These are phyloP conservation scores for Adansonia madagascariensis DNA, from an alignment of 441 rosid species.

Conservation along the genomic window DNA sequence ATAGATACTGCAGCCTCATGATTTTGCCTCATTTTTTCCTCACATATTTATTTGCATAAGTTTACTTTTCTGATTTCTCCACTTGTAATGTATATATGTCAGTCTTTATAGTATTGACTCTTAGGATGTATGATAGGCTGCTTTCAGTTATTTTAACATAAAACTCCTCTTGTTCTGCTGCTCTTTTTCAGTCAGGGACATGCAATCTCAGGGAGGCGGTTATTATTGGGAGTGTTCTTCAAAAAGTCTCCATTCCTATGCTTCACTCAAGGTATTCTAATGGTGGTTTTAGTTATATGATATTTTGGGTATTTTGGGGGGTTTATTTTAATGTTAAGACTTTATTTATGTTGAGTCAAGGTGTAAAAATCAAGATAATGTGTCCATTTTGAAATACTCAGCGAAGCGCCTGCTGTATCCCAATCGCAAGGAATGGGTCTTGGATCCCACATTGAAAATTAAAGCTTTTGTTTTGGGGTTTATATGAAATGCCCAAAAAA, in stretches of 20 bases:
- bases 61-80: neutral
- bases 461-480: too few relatives aligned
- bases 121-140: neutral
- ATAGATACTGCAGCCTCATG: neutral
- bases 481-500: too few relatives aligned
- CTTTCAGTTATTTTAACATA: neutral
- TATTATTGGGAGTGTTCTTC: constrained; percentile 77
- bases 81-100: too few relatives aligned
- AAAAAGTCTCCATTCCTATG: constrained; percentile 79
- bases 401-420: too few relatives aligned
- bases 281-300: neutral
- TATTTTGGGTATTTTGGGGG: neutral
- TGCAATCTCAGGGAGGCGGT: constrained; percentile 93
- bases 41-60: neutral
- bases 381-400: neutral
- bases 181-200: constrained; percentile 74
- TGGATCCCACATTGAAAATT: too few relatives aligned
- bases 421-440: too few relatives aligned
- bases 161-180: neutral
- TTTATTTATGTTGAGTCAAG: too few relatives aligned
- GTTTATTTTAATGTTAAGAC: neutral
- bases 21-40: neutral
- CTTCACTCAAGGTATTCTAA: constrained; percentile 68
- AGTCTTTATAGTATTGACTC: too few relatives aligned
- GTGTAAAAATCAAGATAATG: too few relatives aligned